Evolutionary conservation across 768 basidiomycete species (phyloP), one percentile per base, ranked within the genome.

Genomic region (Antrodiella citrinella): DNA sequence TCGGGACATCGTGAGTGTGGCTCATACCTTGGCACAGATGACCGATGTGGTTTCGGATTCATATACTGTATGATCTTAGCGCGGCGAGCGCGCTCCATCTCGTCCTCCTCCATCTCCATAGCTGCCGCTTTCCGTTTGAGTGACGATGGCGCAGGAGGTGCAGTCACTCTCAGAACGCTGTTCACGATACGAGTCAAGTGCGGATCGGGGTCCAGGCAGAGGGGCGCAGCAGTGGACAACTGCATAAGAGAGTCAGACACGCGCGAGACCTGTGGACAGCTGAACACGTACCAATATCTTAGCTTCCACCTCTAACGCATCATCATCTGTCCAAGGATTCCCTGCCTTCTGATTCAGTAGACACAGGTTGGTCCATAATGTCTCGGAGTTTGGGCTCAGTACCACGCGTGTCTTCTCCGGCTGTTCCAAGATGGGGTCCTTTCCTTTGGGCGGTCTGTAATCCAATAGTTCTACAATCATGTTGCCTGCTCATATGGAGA

Each of bases 401-500:
- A 90, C 81, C 10, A 86, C 82, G 45, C 85, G 83, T 45, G 82
- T 82, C 54, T 66, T 70, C 54, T 81, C 77, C 1, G 82, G 80
- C 54, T 73, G 76, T 57, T 77, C 80, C 12, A 76, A 72, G 0
- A 71, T 61, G n/a, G 76, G 70, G 26, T 87, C 83, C 50, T 76
- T 81, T 48, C 62, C 64, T 60, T 69, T 74, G 49, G 76, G 72
- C 4, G 81, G 79, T 9, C 87, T 75, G 59, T 86, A 86, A 61
- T 92, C 88, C 26, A 85, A 70, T 21, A 91, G 73, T 62, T 92
- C 89, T 1, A 91, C 90, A 51, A 92, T 75, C 77, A 92, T 81
- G 58, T 87, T 89, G 30, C 90, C 90, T 92, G 47, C 4, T 23
- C 21, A 18, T n/a, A n/a, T 21, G 22, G 18, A n/a, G 40, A 30